Base-by-base conservation (phyloP, 176 grass and related monocot genomes). In the Aegilops sharonensis region DNA sequence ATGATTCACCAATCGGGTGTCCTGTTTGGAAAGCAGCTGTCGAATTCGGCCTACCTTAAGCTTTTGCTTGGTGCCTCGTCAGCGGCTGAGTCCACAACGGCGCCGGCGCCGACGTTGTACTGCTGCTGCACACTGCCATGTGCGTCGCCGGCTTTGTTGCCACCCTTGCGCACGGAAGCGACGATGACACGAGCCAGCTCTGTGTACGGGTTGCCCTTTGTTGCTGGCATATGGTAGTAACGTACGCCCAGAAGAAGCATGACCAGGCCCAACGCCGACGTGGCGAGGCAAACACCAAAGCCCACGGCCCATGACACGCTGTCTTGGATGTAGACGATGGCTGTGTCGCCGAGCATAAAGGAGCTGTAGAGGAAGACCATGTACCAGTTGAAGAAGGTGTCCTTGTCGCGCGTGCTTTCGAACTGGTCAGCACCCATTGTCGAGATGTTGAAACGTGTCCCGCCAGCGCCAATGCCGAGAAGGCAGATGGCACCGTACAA, bases 341-440 rank as follows among this genome's bases (percentile, higher is more conserved):
- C 80, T 6, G 94, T 97, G 9, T 81, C 72, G 6, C 83, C 90
- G 3, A 85, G 14, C 18, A 97, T 78, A 10, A 86, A 3, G 11
- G 91, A 77, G 1, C 54, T 31, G 39, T 93, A 90, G n/a, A 94
- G 7, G 54, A 86, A 83, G 42, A 94, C 82, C 83, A 92, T 90
- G 85, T 85, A 97, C 92, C 89, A 97, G 80, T 92, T 94, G 86
- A 97, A 94, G 67, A 76, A 90, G 39, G 84, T 72, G 35, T 91
- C 90, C 21, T 54, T 85, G 71, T 91, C 80, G n/a, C 87, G 17
- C 14, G 47, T 24, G 37, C 54, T 3, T 60, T 90, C 85, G 65
- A 97, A 97, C 85, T 94, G 94, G 80, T 75, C 34, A 3, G 94
- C 94, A n/a, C 94, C 94, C 62, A 97, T 84, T 7, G 91, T 94